Base-by-base conservation (phyloP, 306 rosid genomes). In the Comarum palustre region DNA sequence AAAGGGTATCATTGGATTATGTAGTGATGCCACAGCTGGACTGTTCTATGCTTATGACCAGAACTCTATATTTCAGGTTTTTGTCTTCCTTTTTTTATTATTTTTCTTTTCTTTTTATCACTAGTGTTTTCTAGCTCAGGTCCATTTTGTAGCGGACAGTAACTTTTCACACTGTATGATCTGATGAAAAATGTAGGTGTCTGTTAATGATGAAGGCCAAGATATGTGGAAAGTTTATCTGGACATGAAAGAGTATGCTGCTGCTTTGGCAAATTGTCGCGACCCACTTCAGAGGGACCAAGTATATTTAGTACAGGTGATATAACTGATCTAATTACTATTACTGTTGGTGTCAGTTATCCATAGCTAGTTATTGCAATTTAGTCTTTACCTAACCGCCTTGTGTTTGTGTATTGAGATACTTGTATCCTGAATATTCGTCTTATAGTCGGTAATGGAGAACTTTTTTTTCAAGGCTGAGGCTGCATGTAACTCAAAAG, bases 191-290 rank as follows among this genome's bases (percentile, higher is more conserved):
- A 82, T 59, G 76, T 64, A 93, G 98, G 97, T 94, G 74, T 91
- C 97, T 73, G 83, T 94, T 78, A 91, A 89, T 75, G 98, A 94
- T 78, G 97, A 94, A 84, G 96, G 98, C 72, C 85, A 78, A 75
- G 98, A 86, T 81, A 94, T 94, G 98, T 94, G 98, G 97, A 91
- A 94, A 86, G 97, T 94, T 73, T 89, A 91, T 83, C 84, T 94
- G 80, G 94, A 94, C 89, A 88, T 94, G 98, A 86, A 86, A 61
- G 98, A 91, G 73, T 91, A 89, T 75, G 89, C 97, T 63, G 97
- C 94, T 73, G 87, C 98, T 78, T 84, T 94, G 72, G 92, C 91
- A 70, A 89, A 91, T 85, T 94, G 97, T 47, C 97, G 92, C 12
- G 96, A 94, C 68, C 86, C 97, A 73, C 87, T 89, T 75, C 96